These are phyloP conservation scores for Pyrenula aspistea DNA, from an alignment of 495 filamentous ascomycete species.

Conservation along the genomic window DNA sequence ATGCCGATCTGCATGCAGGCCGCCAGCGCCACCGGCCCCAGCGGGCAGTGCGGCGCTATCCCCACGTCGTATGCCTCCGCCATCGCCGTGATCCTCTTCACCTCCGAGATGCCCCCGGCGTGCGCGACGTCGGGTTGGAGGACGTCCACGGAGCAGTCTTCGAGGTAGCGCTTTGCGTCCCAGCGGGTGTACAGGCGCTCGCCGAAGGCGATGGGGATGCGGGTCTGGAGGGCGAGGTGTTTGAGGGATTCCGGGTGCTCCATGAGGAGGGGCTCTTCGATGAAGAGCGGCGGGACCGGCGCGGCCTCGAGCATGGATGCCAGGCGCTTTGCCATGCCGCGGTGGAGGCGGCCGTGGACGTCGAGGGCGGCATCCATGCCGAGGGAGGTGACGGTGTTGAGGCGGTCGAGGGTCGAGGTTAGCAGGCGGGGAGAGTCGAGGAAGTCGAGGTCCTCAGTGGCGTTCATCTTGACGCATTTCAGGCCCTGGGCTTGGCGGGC, in stretches of 20 bases:
- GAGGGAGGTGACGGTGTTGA: slow-evolving; percentile 55
- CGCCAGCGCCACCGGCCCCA: slow-evolving; percentile 65
- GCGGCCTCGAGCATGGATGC: slow-evolving; percentile 47
- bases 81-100: slow-evolving; percentile 59
- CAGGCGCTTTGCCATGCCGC: slow-evolving; percentile 72
- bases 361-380: slow-evolving; percentile 65
- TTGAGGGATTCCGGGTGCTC: slow-evolving; percentile 59
- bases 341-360: slow-evolving; percentile 70
- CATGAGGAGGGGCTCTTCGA: slow-evolving; percentile 65
- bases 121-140: slow-evolving; percentile 70
- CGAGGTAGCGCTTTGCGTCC: slow-evolving; percentile 65
- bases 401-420: slow-evolving; percentile 51
- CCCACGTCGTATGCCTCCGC: slow-evolving; percentile 70
- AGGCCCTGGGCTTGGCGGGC: slow-evolving; percentile 60
- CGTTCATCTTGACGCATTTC: slow-evolving; percentile 71
- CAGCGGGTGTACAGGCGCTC: slow-evolving; percentile 65
- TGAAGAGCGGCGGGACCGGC: slow-evolving; percentile 61
- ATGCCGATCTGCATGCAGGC: slow-evolving; percentile 60
- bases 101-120: slow-evolving; percentile 64
- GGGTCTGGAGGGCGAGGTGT: slow-evolving; percentile 46
- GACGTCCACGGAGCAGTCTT: slow-evolving; percentile 57
- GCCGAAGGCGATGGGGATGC: slow-evolving; percentile 60
- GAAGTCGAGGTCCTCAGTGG: slow-evolving; percentile 68
- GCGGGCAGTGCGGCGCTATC: slow-evolving; percentile 64
- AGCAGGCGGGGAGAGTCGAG: slow-evolving; percentile 58